These are phyloP conservation scores for Plenodomus lindquistii DNA, from an alignment of 2,329 filamentous ascomycete genomes.

Conservation along the genomic window DNA sequence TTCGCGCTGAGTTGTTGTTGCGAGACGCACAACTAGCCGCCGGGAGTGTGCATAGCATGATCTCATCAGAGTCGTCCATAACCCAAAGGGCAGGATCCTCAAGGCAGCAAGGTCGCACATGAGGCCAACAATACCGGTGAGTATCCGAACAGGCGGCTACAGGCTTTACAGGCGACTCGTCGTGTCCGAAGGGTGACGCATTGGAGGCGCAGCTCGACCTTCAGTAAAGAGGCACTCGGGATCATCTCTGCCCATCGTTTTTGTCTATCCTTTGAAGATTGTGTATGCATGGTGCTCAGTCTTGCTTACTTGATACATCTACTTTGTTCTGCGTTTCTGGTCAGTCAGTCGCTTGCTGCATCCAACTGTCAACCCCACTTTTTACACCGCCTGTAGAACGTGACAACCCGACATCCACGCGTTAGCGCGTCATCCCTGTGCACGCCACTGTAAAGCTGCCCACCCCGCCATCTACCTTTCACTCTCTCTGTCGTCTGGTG, in stretches of 20 bases:
- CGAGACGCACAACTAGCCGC: not conserved
- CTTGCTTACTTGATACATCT: not conserved
- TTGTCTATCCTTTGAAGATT: not conserved
- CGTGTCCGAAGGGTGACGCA: not conserved
- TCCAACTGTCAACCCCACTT: not conserved
- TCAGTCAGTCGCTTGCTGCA: too few relatives aligned
- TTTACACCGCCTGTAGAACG: not conserved
- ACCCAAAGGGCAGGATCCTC: not conserved
- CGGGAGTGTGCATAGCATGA: not conserved
- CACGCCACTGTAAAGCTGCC: not conserved
- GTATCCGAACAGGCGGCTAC: not conserved
- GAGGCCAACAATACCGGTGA: slow-evolving; percentile 2
- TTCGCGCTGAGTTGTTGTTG: too few relatives aligned
- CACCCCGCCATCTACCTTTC: not conserved
- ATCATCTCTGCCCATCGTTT: not conserved
- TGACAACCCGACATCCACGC: slow-evolving; percentile 9
- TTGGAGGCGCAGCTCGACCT: not conserved
- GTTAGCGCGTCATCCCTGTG: slow-evolving; percentile 3
- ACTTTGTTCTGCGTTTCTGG: not conserved
- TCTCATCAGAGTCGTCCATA: not conserved
- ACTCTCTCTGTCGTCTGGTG: not conserved
- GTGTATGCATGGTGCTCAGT: not conserved
- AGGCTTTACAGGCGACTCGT: not conserved
- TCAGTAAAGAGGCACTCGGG: not conserved
- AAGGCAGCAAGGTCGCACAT: not conserved